Evolutionary conservation across 2,329 filamentous ascomycete species (phyloP).

Genomic region (Pseudogymnoascus sp.): DNA sequence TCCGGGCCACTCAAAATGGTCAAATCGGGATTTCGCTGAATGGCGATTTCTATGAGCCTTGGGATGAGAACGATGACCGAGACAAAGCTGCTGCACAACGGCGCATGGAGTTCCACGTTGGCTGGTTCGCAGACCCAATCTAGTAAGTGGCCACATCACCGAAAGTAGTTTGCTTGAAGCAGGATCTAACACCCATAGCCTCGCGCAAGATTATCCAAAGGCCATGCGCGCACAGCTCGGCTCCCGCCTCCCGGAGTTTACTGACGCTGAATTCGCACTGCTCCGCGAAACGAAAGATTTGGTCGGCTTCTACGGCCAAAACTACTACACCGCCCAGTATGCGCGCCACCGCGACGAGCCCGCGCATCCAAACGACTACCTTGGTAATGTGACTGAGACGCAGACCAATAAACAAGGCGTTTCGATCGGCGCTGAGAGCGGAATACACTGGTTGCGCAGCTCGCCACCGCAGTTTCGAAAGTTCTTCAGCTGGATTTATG

Average conservation of each 20-base stretch:
- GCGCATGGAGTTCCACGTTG: slow-evolving; percentile 25
- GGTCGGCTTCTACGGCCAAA: slow-evolving; percentile 26
- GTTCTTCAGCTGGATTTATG: slow-evolving; percentile 22
- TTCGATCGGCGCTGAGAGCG: slow-evolving; percentile 21
- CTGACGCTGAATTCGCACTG: slow-evolving; percentile 16
- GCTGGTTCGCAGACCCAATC: slow-evolving; percentile 26
- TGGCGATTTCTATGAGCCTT: slow-evolving; percentile 25
- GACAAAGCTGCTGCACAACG: slow-evolving; percentile 22
- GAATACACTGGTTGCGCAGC: slow-evolving; percentile 15
- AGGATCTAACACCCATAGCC: background rate
- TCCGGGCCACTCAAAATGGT: slow-evolving; percentile 19
- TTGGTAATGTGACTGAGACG: slow-evolving; percentile 22
- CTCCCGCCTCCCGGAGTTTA: slow-evolving; percentile 20
- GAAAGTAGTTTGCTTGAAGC: background rate
- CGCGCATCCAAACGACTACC: slow-evolving; percentile 20
- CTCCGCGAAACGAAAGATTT: slow-evolving; percentile 17
- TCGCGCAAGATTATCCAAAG: slow-evolving; percentile 20
- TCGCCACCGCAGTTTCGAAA: slow-evolving; percentile 22
- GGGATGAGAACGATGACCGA: slow-evolving; percentile 18
- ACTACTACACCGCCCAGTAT: slow-evolving; percentile 25
- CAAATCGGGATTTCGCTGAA: slow-evolving; percentile 21
- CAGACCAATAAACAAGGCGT: slow-evolving; percentile 21
- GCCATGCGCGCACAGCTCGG: slow-evolving; percentile 22
- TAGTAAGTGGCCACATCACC: slow-evolving; percentile 23
- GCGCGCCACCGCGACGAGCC: slow-evolving; percentile 20